Evolutionary conservation across 2,329 filamentous ascomycete genomes (phyloP), one percentile per base, ranked within the genome.

Genomic region (Tolypocladium tropicale): DNA sequence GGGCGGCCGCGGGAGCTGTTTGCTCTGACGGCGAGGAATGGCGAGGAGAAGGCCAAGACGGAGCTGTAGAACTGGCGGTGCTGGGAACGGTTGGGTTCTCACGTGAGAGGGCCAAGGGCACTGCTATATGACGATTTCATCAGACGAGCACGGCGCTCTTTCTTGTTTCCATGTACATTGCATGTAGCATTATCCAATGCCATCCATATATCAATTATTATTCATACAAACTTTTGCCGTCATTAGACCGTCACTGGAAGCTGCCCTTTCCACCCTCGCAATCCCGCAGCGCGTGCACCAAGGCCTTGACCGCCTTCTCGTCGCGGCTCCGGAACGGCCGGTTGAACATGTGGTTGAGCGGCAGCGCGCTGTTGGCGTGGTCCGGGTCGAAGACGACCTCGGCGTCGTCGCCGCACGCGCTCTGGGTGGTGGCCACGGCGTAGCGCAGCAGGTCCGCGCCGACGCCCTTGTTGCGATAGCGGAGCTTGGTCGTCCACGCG

Each of bases 401-500:
- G 4, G 78, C 80, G 9, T 77, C 80, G 51, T 78, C 77, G 30
- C 88, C 86, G 52, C 84, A 82, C 61, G 78, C 78, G 69, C 82
- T 80, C 61, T 81, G 79, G 55, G 86, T 84, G 52, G 85, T 67
- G 60, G 77, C 76, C 7, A 91, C 82, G 2, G 86, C 88, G 63
- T 89, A 85, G 62, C 87, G 82, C 51, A 95, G 72, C 68, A 96
- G 70, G 50, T 84, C 86, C 4, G 76, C 77, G 0, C 90, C 90
- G 9, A 94, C 75, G 0, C 90, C 89, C 57, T 81, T 82, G 32
- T 79, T 75, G 23, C 90, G 79, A 69, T 90, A 94, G 62, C 79
- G 77, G 53, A 84, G 70, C 67, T 78, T 80, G 0, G 91, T 89
- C 1, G 90, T 92, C 90, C 90, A 95, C 3, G 86, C 90, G 18